These are phyloP conservation scores for Aspergillus nidulans DNA, from an alignment of 495 filamentous ascomycete species.

Conservation along the genomic window DNA sequence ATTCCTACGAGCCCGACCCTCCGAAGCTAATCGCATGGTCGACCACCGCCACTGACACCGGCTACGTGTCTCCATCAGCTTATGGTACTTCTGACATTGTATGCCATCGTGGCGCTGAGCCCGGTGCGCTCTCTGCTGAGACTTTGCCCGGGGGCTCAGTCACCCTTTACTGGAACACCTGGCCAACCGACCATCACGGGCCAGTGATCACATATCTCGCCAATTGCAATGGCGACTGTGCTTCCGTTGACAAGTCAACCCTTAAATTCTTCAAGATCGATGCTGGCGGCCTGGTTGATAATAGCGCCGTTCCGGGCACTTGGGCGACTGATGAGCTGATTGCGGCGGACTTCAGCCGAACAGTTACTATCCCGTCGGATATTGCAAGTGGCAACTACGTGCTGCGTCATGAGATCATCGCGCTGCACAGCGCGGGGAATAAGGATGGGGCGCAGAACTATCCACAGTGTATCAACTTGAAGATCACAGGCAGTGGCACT, in stretches of 20 bases:
- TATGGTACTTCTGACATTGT: constrained; percentile 56
- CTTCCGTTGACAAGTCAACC: constrained; percentile 53
- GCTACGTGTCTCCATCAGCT: constrained; percentile 49
- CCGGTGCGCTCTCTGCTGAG: constrained; percentile 47
- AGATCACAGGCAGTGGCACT: constrained; percentile 59
- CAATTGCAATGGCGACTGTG: constrained; percentile 62
- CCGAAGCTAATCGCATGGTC: constrained; percentile 54
- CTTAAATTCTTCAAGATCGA: constrained; percentile 77
- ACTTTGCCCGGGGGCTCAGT: constrained; percentile 52
- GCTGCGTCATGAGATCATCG: constrained; percentile 73
- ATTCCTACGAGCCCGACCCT: constrained; percentile 32
- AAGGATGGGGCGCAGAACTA: constrained; percentile 68
- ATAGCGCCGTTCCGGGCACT: constrained; percentile 31
- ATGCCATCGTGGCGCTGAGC: constrained; percentile 58
- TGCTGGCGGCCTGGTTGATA: constrained; percentile 53
- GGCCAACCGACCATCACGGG: constrained; percentile 65
- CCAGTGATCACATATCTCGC: constrained; percentile 74
- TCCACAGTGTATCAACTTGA: constrained; percentile 70
- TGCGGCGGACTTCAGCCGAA: constrained; percentile 58
- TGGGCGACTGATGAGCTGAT: constrained; percentile 67
- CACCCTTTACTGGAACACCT: constrained; percentile 58
- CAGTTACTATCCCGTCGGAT: constrained; percentile 58
- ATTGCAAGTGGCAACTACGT: constrained; percentile 70
- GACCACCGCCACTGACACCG: constrained; percentile 52
- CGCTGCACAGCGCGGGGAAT: constrained; percentile 57